Percentiles rank a stretch among this genome's conserved stretches.
Evolutionary conservation across 2,329 filamentous ascomycete species (phyloP).

Genomic region (Hortaea sp.): DNA sequence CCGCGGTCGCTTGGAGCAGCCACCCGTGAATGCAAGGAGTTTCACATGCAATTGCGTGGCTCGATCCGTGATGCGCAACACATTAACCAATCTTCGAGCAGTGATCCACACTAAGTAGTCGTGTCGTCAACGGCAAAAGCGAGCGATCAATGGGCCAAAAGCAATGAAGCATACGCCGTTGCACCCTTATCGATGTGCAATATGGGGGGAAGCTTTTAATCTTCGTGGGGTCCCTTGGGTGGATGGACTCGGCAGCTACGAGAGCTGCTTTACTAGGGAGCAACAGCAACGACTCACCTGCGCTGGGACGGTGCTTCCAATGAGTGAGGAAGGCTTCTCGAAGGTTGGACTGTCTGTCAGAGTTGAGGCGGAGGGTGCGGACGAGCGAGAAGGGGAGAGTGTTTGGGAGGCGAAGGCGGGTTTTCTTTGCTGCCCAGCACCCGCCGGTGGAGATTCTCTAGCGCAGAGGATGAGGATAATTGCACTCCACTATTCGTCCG

Average conservation of each 20-base stretch:
- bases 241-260: background rate
- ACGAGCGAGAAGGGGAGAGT: background rate
- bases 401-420: background rate
- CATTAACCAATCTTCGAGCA: background rate
- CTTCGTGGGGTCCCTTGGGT: slow-evolving; percentile 1
- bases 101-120: background rate
- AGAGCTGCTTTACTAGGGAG: background rate
- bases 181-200: background rate
- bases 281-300: background rate
- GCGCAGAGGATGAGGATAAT: slow-evolving; percentile 3
- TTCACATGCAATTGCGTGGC: background rate
- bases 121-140: slow-evolving; percentile 3
- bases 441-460: slow-evolving; percentile 7
- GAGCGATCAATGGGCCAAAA: background rate
- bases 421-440: slow-evolving; percentile 4
- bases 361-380: background rate
- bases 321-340: background rate
- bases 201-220: slow-evolving; percentile 1
- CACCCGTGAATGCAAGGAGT: background rate
- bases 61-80: background rate
- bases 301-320: background rate
- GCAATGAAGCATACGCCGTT: background rate
- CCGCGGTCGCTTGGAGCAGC: too few species aligned
- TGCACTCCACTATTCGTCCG: background rate
- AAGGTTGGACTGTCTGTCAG: background rate